Evolutionary conservation across 2,329 filamentous ascomycete species (phyloP), one percentile per base, ranked within the genome.

Genomic region (Neodidymelliopsis sp.): DNA sequence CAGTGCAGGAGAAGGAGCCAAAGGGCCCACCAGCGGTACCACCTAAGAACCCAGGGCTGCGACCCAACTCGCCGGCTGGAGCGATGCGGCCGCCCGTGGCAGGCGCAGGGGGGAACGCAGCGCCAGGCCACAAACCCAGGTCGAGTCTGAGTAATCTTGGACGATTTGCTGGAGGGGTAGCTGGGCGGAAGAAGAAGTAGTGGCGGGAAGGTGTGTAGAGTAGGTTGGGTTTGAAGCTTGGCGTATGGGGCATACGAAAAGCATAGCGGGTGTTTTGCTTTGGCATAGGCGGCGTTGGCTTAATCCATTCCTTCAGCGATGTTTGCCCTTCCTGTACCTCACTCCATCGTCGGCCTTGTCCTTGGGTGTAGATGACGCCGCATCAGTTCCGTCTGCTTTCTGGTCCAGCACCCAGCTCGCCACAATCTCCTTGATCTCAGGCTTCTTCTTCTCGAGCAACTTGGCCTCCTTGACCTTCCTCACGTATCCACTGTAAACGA

Each of bases 401-500:
- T 56, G 56, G 8, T 77, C 74, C 43, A 79, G 70, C 2, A 88
- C 81, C 89, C 89, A 92, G 2, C 85, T 90, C 54, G 87, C 80
- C 13, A 89, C 74, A 20, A 93, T 81, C 65, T 89, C 77, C 71
- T 85, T 89, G 13, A 83, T 79, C 72, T 91, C 89, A 27, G 80
- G 81, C 30, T 80, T 75, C 47, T 77, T 80, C 48, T 77, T 79
- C 55, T 88, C 85, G 56, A 80, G 83, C 54, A 78, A 77, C 67
- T 87, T 89, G 1, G 87, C 86, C 59, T 91, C 81, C 1, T 81
- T 79, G 62, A 92, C 79, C 53, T 88, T 83, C 77, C 87, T 84
- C 33, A 90, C 79, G 65, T 91, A 94, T 4, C 86, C 87, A 6
- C 82, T 81, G 65, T 93, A 93, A 5, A 94, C 86, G 1, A 82